Conservation (phyloP, 1,284 basidiomycete genomes). For the Cutaneotrichosporon cutaneum region DNA sequence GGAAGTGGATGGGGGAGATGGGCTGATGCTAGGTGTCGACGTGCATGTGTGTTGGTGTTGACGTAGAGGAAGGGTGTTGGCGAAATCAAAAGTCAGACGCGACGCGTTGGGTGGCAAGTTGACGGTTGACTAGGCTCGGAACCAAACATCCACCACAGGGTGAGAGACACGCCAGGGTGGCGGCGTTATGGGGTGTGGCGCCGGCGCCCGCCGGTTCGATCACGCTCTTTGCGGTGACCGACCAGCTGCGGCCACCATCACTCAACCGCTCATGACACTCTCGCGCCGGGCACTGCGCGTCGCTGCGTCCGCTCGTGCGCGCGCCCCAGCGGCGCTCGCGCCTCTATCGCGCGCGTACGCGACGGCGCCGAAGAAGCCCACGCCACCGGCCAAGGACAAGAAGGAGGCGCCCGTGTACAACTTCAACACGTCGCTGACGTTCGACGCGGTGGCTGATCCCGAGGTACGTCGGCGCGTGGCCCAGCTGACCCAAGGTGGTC, state of each 20-base stretch:
- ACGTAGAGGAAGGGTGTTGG: neutral
- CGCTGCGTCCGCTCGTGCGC: neutral
- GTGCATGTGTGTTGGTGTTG: neutral
- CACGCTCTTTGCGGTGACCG: neutral
- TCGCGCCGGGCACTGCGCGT: slow-evolving; percentile 12
- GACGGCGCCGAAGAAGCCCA: neutral
- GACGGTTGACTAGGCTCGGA: neutral
- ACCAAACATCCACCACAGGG: slow-evolving; percentile 8
- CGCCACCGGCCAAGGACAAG: slow-evolving; percentile 5
- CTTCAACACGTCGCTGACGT: slow-evolving; percentile 49
- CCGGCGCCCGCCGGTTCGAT: neutral
- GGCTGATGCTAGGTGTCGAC: neutral
- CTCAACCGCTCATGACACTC: slow-evolving; percentile 5
- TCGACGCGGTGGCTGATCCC: slow-evolving; percentile 43
- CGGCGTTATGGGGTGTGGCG: slow-evolving; percentile 9
- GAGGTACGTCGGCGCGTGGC: slow-evolving; percentile 29
- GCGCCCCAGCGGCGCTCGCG: neutral
- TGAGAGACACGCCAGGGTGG: neutral
- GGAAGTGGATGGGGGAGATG: neutral
- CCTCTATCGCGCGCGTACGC: no score
- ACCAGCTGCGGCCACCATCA: neutral
- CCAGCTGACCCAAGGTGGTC: slow-evolving; percentile 12
- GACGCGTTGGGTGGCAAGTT: slow-evolving; percentile 10
- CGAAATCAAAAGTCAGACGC: slow-evolving; percentile 4
- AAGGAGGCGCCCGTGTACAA: slow-evolving; percentile 38